Base-by-base conservation (phyloP, 495 filamentous ascomycete species). In the Podospora bellae-mahoneyi region DNA sequence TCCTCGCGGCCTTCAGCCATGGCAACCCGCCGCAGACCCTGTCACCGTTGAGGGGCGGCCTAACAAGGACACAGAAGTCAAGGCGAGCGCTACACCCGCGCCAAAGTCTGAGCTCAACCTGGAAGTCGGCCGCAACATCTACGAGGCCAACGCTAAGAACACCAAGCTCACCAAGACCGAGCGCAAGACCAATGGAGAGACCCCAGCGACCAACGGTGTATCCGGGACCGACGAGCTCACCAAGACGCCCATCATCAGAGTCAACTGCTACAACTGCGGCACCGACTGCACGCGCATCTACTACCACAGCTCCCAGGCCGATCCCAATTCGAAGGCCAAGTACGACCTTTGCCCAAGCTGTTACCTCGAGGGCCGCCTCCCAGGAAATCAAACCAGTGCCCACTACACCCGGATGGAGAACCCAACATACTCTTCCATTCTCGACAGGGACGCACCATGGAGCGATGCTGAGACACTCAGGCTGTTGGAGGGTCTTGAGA, bases 41-140 rank as follows among this genome's bases (percentile, higher is more conserved):
- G 81, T 86, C 32, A 83, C 92, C 26, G 70, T 78, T 15, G 81
- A 82, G 56, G 90, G 92, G 23, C 81, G 88, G 44, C 93, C 91
- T 20, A 96, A 89, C 76, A 84, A 87, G 65, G 87, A 92, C 39
- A 91, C 90, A n/a, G 90, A 93, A 10, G 87, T 88, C 48, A 91
- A 87, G 64, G 87, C 85, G 20, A 85, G 73, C 72, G 75, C 84
- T 9, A 78, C 84, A n/a, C 86, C 89, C 16, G 86, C 87, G 13
- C 80, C 88, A 55, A 97, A 95, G 78, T 81, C 87, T 19, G 93
- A 96, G 69, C 81, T 92, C 63, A 97, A 94, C 76, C 84, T 97
- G 44, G 92, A 97, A 75, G 88, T 97, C 66, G 91, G 93, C 57
- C 93, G 96, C 62, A 97, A 96, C 75, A 91, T 97, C 67, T 99